Percentiles rank a stretch among this genome's conserved stretches.
Conservation (phyloP, 1,284 basidiomycete genomes). For the Leccinum griseonigrum region DNA sequence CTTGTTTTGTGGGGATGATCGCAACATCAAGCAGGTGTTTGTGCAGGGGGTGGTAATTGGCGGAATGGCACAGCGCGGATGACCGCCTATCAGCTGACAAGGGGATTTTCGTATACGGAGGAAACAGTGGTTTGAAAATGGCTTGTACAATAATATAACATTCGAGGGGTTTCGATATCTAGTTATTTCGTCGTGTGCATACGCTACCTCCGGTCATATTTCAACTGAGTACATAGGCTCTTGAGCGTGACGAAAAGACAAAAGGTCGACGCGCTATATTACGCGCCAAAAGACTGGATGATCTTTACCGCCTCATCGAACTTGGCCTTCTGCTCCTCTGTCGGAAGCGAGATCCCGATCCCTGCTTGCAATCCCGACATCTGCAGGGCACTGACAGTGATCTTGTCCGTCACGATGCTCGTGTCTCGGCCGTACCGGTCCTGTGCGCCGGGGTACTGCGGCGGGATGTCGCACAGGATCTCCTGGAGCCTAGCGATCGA, state of each 20-base stretch:
- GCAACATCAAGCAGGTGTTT: constrained; percentile 85
- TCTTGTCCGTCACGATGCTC: constrained; percentile 41
- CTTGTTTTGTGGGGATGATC: constrained; percentile 83
- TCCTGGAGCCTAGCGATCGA: constrained; percentile 54
- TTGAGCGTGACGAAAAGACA: neutral
- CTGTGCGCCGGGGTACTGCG: constrained; percentile 55
- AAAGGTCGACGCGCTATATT: neutral
- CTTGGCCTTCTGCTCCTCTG: constrained; percentile 57
- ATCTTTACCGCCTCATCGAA: constrained; percentile 70
- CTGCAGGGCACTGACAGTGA: neutral
- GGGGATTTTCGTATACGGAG: neutral
- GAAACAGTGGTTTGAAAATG: neutral
- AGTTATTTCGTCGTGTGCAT: neutral
- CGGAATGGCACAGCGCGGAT: constrained; percentile 37
- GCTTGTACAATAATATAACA: neutral
- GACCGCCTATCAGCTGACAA: neutral
- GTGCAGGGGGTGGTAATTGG: constrained; percentile 82
- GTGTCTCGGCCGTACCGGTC: constrained; percentile 71
- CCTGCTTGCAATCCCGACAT: constrained; percentile 56
- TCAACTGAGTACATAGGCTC: neutral
- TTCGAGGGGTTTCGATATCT: neutral
- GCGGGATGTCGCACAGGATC: constrained; percentile 53
- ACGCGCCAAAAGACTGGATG: constrained; percentile 41
- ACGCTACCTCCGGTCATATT: neutral
- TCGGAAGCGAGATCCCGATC: constrained; percentile 48